phyloP scores from a whole-genome alignment of 192 early-diverging fungal genomes.

The Jimgerdemannia flammicorona region DNA sequence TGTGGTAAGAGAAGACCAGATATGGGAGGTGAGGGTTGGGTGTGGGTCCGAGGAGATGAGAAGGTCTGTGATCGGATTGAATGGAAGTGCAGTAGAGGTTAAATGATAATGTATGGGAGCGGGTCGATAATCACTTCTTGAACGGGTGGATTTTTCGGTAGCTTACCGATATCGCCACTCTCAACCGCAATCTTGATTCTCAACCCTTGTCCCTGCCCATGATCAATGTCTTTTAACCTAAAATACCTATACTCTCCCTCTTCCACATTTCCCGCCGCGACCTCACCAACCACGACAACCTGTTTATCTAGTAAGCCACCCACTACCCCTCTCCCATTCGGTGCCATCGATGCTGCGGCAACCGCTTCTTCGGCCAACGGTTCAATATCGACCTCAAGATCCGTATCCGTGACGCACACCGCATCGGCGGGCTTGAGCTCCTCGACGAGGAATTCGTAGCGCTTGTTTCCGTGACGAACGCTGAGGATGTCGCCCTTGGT shows the following conservation, averaged over 20 bases:
- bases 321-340: conserved; percentile 7
- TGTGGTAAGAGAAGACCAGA: conserved; percentile 42
- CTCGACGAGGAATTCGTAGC: conserved; percentile 54
- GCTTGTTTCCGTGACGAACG: conserved; percentile 45
- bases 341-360: neutral
- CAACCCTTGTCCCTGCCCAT: neutral
- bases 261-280: neutral
- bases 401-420: conserved; percentile 72
- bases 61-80: conserved; percentile 28
- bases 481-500: conserved; percentile 60
- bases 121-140: neutral
- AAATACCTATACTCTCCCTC: conserved; percentile 11
- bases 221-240: conserved; percentile 6
- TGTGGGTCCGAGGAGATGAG: conserved; percentile 23
- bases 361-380: conserved; percentile 27
- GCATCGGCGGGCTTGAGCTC: conserved; percentile 65
- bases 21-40: conserved; percentile 37
- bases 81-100: too few species aligned
- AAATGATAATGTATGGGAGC: too few species aligned
- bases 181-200: conserved; percentile 9
- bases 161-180: conserved; percentile 23
- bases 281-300: conserved; percentile 16
- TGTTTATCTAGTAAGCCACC: conserved; percentile 6
- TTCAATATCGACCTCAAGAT: conserved; percentile 77
- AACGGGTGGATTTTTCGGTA: neutral